Conservation (phyloP, 768 basidiomycete genomes). For the Mycena rosella region DNA sequence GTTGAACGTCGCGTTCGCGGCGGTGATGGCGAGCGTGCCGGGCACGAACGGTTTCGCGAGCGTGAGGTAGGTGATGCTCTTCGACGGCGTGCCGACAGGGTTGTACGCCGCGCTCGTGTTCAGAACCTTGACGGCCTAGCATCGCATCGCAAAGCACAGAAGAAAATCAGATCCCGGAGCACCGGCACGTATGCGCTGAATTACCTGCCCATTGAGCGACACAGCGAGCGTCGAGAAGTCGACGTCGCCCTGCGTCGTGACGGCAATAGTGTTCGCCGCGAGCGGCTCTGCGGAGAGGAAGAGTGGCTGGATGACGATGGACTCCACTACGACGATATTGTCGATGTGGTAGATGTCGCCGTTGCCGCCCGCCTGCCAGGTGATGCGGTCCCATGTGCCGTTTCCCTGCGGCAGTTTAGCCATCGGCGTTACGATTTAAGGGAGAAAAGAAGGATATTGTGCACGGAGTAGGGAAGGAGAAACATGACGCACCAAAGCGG, state of each 20-base stretch:
- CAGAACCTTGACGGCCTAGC: slow-evolving; percentile 50
- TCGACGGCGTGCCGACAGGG: slow-evolving; percentile 61
- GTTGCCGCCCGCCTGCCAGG: slow-evolving; percentile 59
- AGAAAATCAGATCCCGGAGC: too few species aligned
- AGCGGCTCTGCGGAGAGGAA: slow-evolving; percentile 68
- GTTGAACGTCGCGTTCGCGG: slow-evolving; percentile 53
- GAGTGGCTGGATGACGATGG: slow-evolving; percentile 59
- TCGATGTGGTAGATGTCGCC: slow-evolving; percentile 65
- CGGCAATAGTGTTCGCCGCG: slow-evolving; percentile 59
- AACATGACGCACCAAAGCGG: slow-evolving; percentile 47
- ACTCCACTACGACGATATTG: slow-evolving; percentile 59
- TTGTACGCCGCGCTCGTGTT: slow-evolving; percentile 52
- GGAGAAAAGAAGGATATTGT: too few species aligned
- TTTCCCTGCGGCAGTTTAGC: slow-evolving; percentile 42
- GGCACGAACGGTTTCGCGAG: slow-evolving; percentile 53
- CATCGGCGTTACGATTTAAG: not conserved
- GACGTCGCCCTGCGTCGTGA: slow-evolving; percentile 62
- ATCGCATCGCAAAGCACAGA: too few species aligned
- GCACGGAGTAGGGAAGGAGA: too few species aligned
- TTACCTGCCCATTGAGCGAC: slow-evolving; percentile 54
- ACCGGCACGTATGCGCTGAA: not conserved
- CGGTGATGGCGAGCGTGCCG: slow-evolving; percentile 56
- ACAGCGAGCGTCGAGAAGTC: slow-evolving; percentile 55
- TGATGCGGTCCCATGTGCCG: slow-evolving; percentile 65
- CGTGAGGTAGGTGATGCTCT: slow-evolving; percentile 63